A percentile compares a stretch with the other conserved stretches of the same genome.
Evolutionary conservation across 305 asterid species (phyloP).

Genomic region (Plantago rigida): DNA sequence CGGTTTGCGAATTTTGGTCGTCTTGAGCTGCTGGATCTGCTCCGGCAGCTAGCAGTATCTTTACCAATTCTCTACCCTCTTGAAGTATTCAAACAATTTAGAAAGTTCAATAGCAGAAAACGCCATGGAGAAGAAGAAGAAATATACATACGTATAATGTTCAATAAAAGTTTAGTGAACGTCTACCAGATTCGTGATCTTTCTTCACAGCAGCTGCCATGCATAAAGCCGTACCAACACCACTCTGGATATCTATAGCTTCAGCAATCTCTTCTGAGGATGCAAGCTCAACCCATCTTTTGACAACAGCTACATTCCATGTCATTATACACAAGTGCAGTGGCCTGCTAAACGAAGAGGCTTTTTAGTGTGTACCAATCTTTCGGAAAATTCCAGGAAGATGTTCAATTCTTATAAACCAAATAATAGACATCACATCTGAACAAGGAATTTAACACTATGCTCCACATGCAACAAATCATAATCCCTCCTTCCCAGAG

Average conservation of each 20-base stretch:
- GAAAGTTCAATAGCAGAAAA: constrained; percentile 24
- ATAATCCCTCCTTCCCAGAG: no score
- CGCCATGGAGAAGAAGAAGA: constrained; percentile 8
- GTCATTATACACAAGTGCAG: constrained; percentile 80
- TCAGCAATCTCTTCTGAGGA: constrained; percentile 56
- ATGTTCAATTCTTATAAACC: not conserved
- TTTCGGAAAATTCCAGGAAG: not conserved
- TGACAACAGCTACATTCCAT: constrained; percentile 87
- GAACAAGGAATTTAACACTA: no score
- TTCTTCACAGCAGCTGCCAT: constrained; percentile 91
- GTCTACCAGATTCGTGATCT: constrained; percentile 57
- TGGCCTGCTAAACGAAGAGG: constrained; percentile 55
- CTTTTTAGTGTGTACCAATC: constrained; percentile 25
- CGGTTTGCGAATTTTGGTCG: constrained; percentile 74
- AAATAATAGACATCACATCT: no score
- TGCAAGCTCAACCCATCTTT: constrained; percentile 90
- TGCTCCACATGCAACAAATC: no score
- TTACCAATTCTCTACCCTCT: constrained; percentile 91
- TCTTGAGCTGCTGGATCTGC: constrained; percentile 91
- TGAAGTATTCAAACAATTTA: constrained; percentile 23
- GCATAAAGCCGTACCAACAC: constrained; percentile 88
- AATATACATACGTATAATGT: not conserved
- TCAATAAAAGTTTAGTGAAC: not conserved
- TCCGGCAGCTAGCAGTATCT: constrained; percentile 72
- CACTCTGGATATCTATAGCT: constrained; percentile 83